Evolutionary conservation across 2,329 filamentous ascomycete genomes (phyloP), one percentile per base, ranked within the genome.

Genomic region (Colletotrichum sp.): DNA sequence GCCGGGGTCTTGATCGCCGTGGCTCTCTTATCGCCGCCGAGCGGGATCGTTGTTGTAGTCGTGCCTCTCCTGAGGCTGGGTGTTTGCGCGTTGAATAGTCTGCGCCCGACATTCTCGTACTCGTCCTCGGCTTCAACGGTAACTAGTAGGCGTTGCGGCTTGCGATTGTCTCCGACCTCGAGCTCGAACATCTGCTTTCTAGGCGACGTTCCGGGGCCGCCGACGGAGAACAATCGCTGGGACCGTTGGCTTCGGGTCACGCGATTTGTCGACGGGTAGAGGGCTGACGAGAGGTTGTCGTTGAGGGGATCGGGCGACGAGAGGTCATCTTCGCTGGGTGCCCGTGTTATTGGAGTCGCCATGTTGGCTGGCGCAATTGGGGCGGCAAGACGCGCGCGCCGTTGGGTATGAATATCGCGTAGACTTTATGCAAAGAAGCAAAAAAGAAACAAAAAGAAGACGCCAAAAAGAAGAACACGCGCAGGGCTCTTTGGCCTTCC

Each of bases 141-240:
- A 68, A 91, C 89, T 60, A 87, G 84, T 59, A 92, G 84, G 73
- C 86, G 87, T 81, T 91, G 89, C 4, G 90, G 89, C 63, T 89
- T 86, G 62, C 81, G 81, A 49, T 85, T 85, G 78, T 89, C 84
- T 63, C 90, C 90, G 30, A 90, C 89, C 77, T 91, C 89, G 39
- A 92, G 87, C 81, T 91, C 88, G 77, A 91, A 91, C 60, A 85
- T 90, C 80, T 88, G 90, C 83, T 90, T 92, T 65, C 89, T 85
- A 52, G 90, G 90, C 57, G 90, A 91, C 18, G 80, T 80, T 21
- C 77, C 78, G 32, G 55, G 62, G 28, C 77, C 76, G 49, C 78
- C 80, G 72, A 86, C 80, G 36, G 87, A 83, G 26, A 84, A 76
- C 77, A 87, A 85, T 32, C 84, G 82, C 75, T 82, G 81, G 15